Evolutionary conservation across 352 stramenopile genomes (phyloP), one percentile per base, ranked within the genome.

Genomic region (Nothophytophthora sp.): DNA sequence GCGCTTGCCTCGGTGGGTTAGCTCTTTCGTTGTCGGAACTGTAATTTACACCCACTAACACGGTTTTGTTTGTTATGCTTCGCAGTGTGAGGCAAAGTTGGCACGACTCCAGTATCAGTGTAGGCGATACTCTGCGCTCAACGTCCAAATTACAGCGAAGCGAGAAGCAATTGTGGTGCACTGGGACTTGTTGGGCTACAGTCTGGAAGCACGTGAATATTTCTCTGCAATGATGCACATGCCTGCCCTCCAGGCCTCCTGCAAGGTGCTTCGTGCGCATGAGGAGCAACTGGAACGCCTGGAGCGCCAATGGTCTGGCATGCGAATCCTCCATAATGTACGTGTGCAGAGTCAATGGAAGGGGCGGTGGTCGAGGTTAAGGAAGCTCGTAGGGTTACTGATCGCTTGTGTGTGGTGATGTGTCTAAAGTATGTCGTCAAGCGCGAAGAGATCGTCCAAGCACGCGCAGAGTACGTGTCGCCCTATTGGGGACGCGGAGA

Each of bases 371-470:
- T 32, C 9, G 23, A 34, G 0, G 12, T 40, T 18, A n/a, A n/a
- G n/a, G 27, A 36, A 20, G 12, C 1, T 18, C 12, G n/a, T n/a
- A n/a, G n/a, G n/a, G n/a, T n/a, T n/a, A n/a, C n/a, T n/a, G n/a
- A n/a, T n/a, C n/a, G 11, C 37, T 44, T 13, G 12, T 3, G 4
- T 44, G 16, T 34, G 18, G 25, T 34, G 11, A 13, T 24, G 18
- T 35, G 32, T 11, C 19, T n/a, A n/a, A n/a, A 81, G 70, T 66
- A 74, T 35, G 53, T 79, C 30, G 43, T 54, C 19, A 82, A 75
- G 46, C 71, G 71, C 20, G 71, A 82, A 53, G 53, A 63, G 18
- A 82, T 82, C 19, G 48, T 79, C 7, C 33, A 43, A 41, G 71
- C 72, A 40, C 55, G 71, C 2, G 27, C 41, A 23, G 54, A 77